These are phyloP conservation scores for Rhynchospora pubera DNA, from an alignment of 176 grass and related monocot species.

Conservation along the genomic window DNA sequence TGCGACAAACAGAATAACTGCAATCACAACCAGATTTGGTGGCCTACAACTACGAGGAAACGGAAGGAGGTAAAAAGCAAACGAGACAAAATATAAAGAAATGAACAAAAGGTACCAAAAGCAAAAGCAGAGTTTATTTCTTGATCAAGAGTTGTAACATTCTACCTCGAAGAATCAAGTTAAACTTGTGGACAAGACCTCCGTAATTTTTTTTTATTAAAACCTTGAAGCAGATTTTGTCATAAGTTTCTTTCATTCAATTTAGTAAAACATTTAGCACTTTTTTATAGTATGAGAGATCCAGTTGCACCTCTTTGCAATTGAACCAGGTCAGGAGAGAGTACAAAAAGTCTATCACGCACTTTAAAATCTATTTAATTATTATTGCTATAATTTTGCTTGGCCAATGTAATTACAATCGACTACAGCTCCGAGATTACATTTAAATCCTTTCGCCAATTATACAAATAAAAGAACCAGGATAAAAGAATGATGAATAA, in stretches of 20 bases:
- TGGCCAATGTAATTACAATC: conserved; percentile 16
- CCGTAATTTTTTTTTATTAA: conserved; percentile 14
- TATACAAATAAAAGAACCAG: conserved; percentile 5
- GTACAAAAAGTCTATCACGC: not conserved
- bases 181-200: conserved; percentile 52
- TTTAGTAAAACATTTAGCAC: not conserved
- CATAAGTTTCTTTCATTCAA: not conserved
- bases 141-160: not conserved
- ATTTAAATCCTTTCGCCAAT: conserved; percentile 20
- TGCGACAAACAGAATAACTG: too few species aligned
- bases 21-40: too few species aligned
- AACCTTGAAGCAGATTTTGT: not conserved
- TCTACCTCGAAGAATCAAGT: conserved; percentile 49
- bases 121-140: not conserved
- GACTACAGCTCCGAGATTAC: conserved; percentile 7
- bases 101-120: not conserved
- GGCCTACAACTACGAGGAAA: too few species aligned
- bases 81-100: not conserved
- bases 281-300: not conserved
- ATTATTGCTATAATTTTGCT: not conserved
- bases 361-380: not conserved
- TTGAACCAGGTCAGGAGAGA: not conserved
- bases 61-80: not conserved
- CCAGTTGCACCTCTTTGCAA: not conserved
- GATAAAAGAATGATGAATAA: not conserved